Percentiles rank a stretch among this genome's conserved stretches.
Evolutionary conservation across 257 asterid genomes (phyloP).

Genomic region (Scutellaria minor): DNA sequence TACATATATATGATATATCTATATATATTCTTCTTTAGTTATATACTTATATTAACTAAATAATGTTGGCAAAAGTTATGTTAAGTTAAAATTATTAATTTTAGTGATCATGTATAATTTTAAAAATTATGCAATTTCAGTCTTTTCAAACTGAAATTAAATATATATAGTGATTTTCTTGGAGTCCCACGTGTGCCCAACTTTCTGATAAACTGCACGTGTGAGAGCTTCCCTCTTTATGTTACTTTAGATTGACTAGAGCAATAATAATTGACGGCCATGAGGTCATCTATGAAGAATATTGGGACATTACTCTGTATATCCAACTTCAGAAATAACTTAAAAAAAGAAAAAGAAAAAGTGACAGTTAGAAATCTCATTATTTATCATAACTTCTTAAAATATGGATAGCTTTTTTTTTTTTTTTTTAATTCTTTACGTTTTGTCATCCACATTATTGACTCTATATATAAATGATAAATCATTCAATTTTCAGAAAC

Average conservation of each 20-base stretch:
- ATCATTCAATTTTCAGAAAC: neutral
- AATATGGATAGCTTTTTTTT: too few relatives aligned
- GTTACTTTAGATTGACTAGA: constrained; percentile 17
- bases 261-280: constrained; percentile 28
- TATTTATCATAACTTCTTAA: neutral
- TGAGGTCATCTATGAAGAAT: neutral
- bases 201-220: constrained; percentile 29
- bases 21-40: too few relatives aligned
- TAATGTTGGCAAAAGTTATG: too few relatives aligned
- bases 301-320: neutral
- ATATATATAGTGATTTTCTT: neutral
- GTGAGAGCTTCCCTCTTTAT: constrained; percentile 29
- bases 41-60: too few relatives aligned
- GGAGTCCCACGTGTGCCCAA: constrained; percentile 25
- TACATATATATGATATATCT: too few relatives aligned
- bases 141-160: neutral
- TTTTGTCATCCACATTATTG: neutral
- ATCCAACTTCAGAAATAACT: constrained; percentile 1
- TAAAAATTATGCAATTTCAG: too few relatives aligned
- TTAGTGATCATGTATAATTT: too few relatives aligned
- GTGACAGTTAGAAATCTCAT: neutral
- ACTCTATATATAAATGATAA: neutral
- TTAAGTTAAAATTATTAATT: too few relatives aligned
- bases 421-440: too few relatives aligned
- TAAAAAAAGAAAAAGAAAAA: too few relatives aligned